Conservation (phyloP, 192 early-diverging fungal genomes). For the Coemansia sp. region DNA sequence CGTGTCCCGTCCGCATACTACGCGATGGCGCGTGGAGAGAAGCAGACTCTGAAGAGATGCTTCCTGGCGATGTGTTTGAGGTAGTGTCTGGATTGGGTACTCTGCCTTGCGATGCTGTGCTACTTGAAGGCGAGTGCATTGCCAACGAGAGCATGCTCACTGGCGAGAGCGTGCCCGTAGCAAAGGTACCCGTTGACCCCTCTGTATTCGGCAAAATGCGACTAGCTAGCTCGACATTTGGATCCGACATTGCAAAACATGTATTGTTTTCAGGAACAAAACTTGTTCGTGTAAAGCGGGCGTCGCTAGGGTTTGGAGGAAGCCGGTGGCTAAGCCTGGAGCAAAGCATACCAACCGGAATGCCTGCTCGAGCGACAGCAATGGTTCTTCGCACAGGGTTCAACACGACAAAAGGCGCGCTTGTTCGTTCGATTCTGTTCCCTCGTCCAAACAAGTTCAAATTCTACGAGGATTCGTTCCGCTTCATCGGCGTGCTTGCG, state of each 20-base stretch:
- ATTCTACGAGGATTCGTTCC: constrained; percentile 97
- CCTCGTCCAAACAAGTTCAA: constrained; percentile 95
- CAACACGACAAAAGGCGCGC: constrained; percentile 94
- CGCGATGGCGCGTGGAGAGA: constrained; percentile 59
- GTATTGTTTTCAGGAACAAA: constrained; percentile 93
- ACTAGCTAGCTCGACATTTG: constrained; percentile 52
- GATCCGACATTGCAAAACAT: constrained; percentile 72
- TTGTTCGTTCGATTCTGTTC: constrained; percentile 94
- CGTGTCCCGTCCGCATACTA: constrained; percentile 73
- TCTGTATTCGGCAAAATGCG: constrained; percentile 63
- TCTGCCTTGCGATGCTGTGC: constrained; percentile 89
- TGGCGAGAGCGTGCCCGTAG: constrained; percentile 93
- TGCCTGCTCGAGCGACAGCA: constrained; percentile 65
- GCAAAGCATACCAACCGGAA: constrained; percentile 44
- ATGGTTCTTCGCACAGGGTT: constrained; percentile 92
- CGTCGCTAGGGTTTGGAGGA: constrained; percentile 42
- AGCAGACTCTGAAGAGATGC: constrained; percentile 71
- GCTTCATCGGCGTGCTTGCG: constrained; percentile 90
- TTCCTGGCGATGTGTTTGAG: constrained; percentile 95
- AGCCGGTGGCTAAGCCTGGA: constrained; percentile 48
- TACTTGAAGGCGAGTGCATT: constrained; percentile 93
- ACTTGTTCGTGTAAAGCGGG: constrained; percentile 76
- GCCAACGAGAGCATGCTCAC: constrained; percentile 99
- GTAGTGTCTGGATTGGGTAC: constrained; percentile 60
- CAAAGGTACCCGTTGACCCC: constrained; percentile 79